Conservation (phyloP, 192 early-diverging fungal species). For the Coemansia sp. region DNA sequence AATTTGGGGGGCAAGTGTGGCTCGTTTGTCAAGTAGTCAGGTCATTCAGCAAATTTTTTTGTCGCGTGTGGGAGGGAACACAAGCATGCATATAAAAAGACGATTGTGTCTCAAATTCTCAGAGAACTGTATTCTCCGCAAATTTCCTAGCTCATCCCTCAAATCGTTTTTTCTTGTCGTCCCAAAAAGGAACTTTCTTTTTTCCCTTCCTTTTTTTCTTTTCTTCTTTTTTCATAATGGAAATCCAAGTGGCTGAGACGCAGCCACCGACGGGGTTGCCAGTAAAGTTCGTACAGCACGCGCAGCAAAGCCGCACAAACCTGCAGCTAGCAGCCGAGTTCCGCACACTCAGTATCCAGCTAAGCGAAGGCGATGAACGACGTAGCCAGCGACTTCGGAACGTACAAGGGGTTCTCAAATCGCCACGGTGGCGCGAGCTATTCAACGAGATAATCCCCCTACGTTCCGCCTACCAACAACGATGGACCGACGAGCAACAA, state of each 20-base stretch:
- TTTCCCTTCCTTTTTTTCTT: background rate
- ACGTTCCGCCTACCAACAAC: conserved; percentile 38
- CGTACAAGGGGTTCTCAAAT: conserved; percentile 7
- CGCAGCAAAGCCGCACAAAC: conserved; percentile 8
- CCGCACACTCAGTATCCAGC: conserved; percentile 53
- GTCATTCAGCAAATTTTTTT: background rate
- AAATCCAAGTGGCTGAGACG: conserved; percentile 14
- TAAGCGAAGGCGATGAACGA: conserved; percentile 25
- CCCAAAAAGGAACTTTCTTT: background rate
- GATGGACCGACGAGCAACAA: conserved; percentile 29
- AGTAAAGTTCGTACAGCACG: background rate
- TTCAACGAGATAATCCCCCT: conserved; percentile 38
- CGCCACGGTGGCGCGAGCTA: conserved; percentile 30
- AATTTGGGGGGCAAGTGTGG: background rate
- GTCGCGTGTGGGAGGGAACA: background rate
- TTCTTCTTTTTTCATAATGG: conserved; percentile 11
- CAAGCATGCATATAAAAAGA: background rate
- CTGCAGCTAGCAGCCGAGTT: conserved; percentile 44
- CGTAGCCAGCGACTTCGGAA: conserved; percentile 1
- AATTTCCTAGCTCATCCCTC: too few species aligned
- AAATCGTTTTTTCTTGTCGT: background rate
- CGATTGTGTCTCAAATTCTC: too few species aligned
- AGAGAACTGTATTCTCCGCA: background rate
- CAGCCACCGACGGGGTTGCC: conserved; percentile 7
- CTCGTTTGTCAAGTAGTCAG: background rate